phyloP scores from a whole-genome alignment of 208 protist genomes.

The Herpetomonas muscarum region DNA sequence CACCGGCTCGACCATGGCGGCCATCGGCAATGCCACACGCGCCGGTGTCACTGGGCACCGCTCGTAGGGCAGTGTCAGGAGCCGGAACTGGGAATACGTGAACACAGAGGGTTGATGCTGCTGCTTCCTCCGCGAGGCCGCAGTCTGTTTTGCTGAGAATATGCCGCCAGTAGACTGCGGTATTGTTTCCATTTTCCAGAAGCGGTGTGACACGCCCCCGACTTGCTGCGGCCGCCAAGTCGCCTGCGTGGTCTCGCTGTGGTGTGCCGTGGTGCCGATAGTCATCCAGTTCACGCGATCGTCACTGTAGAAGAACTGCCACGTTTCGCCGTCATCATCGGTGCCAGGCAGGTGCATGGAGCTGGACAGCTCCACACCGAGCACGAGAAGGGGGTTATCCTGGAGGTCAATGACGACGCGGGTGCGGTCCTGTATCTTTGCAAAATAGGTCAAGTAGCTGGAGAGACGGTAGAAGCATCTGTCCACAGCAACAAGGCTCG shows the following conservation, averaged over 20 bases:
- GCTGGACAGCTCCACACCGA: constrained; percentile 10
- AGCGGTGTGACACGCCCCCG: constrained; percentile 17
- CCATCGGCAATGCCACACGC: background rate
- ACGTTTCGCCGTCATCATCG: constrained; percentile 2
- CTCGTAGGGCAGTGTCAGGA: background rate
- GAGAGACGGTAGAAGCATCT: constrained; percentile 1
- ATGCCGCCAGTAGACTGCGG: background rate
- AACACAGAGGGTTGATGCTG: no score
- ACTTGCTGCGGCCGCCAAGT: constrained; percentile 25
- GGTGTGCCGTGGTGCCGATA: constrained; percentile 17
- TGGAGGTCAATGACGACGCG: constrained; percentile 7
- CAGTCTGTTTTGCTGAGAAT: background rate
- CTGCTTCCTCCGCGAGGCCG: background rate
- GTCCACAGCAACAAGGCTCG: background rate
- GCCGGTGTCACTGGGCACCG: background rate
- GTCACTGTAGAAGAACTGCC: constrained; percentile 38
- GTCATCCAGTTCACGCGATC: constrained; percentile 23
- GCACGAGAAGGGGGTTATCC: background rate
- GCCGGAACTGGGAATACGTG: background rate
- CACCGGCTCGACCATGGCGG: background rate
- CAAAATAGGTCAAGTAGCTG: constrained; percentile 6
- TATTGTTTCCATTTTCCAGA: constrained; percentile 33
- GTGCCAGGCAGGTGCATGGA: background rate
- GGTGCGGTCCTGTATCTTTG: background rate
- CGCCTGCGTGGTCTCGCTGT: constrained; percentile 10